Conservation (phyloP, 2,329 filamentous ascomycete genomes). For the Diaporthe capsici region DNA sequence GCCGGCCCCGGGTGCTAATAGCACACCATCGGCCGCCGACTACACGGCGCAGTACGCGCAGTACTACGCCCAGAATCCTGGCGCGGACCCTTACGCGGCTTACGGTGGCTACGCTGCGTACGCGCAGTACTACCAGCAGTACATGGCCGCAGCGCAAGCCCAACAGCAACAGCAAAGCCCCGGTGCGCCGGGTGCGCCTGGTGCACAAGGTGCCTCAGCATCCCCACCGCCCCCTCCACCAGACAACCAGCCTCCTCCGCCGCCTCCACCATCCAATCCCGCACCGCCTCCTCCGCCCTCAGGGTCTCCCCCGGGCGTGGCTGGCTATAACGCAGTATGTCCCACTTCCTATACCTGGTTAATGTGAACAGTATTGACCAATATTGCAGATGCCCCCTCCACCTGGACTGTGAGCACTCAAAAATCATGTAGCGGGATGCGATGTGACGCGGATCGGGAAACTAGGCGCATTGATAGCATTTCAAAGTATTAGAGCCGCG, state of each 20-base stretch:
- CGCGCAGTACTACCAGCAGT: slow-evolving; percentile 81
- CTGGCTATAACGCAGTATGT: slow-evolving; percentile 76
- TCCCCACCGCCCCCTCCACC: slow-evolving; percentile 70
- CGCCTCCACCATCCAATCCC: slow-evolving; percentile 69
- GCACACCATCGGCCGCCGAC: slow-evolving; percentile 66
- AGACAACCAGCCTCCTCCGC: slow-evolving; percentile 70
- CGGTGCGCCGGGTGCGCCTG: slow-evolving; percentile 56
- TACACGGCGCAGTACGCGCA: slow-evolving; percentile 88
- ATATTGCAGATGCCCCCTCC: slow-evolving; percentile 66
- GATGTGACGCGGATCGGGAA: background rate
- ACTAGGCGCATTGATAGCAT: background rate
- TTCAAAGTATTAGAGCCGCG: background rate
- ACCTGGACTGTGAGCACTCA: slow-evolving; percentile 62
- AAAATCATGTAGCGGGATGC: background rate
- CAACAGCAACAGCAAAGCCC: slow-evolving; percentile 61
- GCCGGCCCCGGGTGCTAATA: slow-evolving; percentile 58
- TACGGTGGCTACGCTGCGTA: slow-evolving; percentile 90
- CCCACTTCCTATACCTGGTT: slow-evolving; percentile 12
- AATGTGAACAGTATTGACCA: slow-evolving; percentile 42
- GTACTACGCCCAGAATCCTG: slow-evolving; percentile 73
- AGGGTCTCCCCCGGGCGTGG: slow-evolving; percentile 64
- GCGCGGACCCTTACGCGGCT: slow-evolving; percentile 83
- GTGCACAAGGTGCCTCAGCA: slow-evolving; percentile 55
- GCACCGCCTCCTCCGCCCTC: slow-evolving; percentile 70
- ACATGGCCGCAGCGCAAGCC: slow-evolving; percentile 70